Evolutionary conservation across 768 basidiomycete species (phyloP), one percentile per base, ranked within the genome.

Genomic region (Auricularia cornea): DNA sequence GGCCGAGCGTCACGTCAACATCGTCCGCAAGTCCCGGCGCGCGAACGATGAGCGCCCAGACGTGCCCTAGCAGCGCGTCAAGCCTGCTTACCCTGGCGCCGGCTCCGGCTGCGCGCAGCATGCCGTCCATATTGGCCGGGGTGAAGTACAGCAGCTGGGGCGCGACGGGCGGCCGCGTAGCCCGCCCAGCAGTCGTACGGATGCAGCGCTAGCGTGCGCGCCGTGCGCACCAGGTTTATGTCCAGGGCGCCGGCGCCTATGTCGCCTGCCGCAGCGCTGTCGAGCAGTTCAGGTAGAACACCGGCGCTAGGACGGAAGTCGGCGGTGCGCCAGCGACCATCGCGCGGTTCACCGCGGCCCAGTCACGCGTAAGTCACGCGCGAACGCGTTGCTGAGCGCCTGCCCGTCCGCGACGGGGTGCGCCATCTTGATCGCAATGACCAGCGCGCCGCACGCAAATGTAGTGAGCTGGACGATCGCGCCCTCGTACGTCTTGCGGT

Each of bases 351-450:
- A 73, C 64, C 1, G 66, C 59, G n/a, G 73, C 72, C 77, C 77
- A 78, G 63, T 75, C 72, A 20, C 71, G 69, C 28, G 72, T 66
- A 62, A 78, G 63, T 75, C 72, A 20, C 71, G 69, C 28, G 72
- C 66, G 63, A 78, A 78, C 10, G 67, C 10, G 35, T n/a, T 68
- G 18, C 70, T 59, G 62, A 78, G 59, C 1, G 75, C 69, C 41
- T 75, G 75, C 10, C 75, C 77, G 62, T 78, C 77, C 5, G 74
- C 77, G 6, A 78, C 48, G 2, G 72, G 68, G 60, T 77, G 77
- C 5, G 71, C 70, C 29, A 75, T 60, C 68, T 74, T 72, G n/a
- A 75, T 59, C 14, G 69, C 72, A 30, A 77, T 69, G 3, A 70
- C 70, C 12, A 72, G 56, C 2, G 69, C 72, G 23, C 69, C 69